Base-by-base conservation (phyloP, 2,329 filamentous ascomycete species). In the Talaromyces pinophilus region DNA sequence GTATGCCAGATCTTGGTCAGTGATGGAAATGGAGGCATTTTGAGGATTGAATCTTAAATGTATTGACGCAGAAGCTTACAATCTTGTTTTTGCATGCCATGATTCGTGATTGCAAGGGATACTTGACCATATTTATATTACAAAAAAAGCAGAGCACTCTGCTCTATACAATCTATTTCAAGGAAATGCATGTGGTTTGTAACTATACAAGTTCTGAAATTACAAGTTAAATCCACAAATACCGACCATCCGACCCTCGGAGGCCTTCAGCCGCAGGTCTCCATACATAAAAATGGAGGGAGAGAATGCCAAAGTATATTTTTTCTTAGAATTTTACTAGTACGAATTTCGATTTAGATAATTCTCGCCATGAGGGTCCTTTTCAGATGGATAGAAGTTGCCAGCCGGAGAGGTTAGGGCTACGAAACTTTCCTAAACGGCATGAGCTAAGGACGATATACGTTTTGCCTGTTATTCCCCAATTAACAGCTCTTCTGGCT, bases 1-100 rank as follows among this genome's bases (percentile, higher is more conserved):
- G 8, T 28, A 42, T 55, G 48, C 61, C 61, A 63, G 2, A 22
- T 44, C 17, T 33, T 42, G 2, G 61, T 63, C 44, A 63, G 48
- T 22, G 61, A 55, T 8, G 19, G 33, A 54, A 54, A 54, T 3
- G 46, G 30, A 44, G 61, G 15, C 62, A 55, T 55, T 55, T 35
- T 35, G 25, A 55, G 30, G 10, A 13, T 55, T 30, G 30, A n/a
- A n/a, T 38, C 28, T 19, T 33, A 7, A 33, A 19, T 19, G 50
- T 33, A n/a, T 54, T 7, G 5, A 35, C 7, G 17, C 30, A 5
- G 28, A 33, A 7, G 2, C 11, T 54, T 54, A 5, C 13, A 54
- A 30, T 10, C 15, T 19, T 54, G 15, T 3, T 2, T 5, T 54
- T n/a, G 50, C 15, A 30, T 7, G 6, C 28, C 25, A 38, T 35